Base-by-base conservation (phyloP, 2,329 filamentous ascomycete species). In the Hymenoscyphus linearis region DNA sequence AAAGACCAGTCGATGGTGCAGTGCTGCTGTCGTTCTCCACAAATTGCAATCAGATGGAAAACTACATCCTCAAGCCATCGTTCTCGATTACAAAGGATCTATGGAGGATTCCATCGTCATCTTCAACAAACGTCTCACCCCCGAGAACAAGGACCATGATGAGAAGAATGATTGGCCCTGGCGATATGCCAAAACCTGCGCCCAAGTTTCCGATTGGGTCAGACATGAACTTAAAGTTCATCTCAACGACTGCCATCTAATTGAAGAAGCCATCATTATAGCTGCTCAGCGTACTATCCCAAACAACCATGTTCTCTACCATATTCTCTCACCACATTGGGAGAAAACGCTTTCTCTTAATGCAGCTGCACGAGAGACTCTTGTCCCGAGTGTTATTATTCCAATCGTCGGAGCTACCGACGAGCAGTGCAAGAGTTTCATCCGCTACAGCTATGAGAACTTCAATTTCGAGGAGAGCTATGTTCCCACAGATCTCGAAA, bases 121-220 rank as follows among this genome's bases (percentile, higher is more conserved):
- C 60, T 82, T 80, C 75, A 82, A 82, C 72, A 73, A 74, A 59
- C 71, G 77, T 2, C 65, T 75, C n/a, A 66, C 63, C 0, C 73
- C 77, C 0, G 63, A 66, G 0, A 73, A 75, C 50, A 61, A 70
- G 0, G 67, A 64, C 2, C 62, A 61, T 34, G 65, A 69, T 22
- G 75, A 80, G 63, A 74, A 73, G 57, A 67, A 70, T 1, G 79
- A 82, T 69, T 82, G 78, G 78, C 73, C 79, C 0, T 82, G 80
- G 80, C 71, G 80, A 52, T 82, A 81, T 66, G 80, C 80, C 22
- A 82, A 82, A 69, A 80, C 76, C 0, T 80, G 77, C 54, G 76
- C 75, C 1, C 79, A 81, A 61, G 73, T 75, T 1, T 73, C 76
- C 1, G 80, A 82, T 68, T 82, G 79, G 79, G 68, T 75, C 57